These are phyloP conservation scores for Austroboletus novae-zelandiae DNA, from an alignment of 1,284 basidiomycete genomes.

Conservation along the genomic window DNA sequence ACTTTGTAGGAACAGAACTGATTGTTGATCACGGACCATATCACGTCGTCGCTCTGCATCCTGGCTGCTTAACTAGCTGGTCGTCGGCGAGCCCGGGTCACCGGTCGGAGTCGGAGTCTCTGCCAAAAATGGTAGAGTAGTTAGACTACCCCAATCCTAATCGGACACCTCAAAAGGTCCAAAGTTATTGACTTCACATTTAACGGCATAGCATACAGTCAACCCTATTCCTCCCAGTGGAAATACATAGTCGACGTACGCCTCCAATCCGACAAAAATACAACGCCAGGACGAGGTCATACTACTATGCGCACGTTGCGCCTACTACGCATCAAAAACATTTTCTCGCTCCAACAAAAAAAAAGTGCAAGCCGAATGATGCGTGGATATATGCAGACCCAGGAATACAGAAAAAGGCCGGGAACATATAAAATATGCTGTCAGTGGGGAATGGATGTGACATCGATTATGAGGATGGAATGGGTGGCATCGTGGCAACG, in stretches of 20 bases:
- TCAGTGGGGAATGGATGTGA: constrained; percentile 9
- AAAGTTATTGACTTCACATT: too few species aligned
- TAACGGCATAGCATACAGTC: not conserved
- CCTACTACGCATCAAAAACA: not conserved
- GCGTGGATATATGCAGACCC: constrained; percentile 27
- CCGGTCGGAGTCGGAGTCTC: too few species aligned
- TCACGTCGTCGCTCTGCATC: constrained; percentile 93
- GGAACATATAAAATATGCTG: constrained; percentile 10
- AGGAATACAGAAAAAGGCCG: constrained; percentile 15
- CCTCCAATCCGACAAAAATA: constrained; percentile 15
- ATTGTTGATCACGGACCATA: constrained; percentile 91
- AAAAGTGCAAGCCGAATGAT: constrained; percentile 9
- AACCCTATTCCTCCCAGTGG: not conserved
- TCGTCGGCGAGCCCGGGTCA: too few species aligned
- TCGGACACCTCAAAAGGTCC: too few species aligned
- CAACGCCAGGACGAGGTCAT: constrained; percentile 10
- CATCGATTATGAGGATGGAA: constrained; percentile 9
- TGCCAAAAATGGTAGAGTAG: too few species aligned
- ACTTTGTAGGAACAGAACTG: constrained; percentile 98
- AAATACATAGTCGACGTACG: constrained; percentile 13
- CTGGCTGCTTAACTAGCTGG: not conserved
- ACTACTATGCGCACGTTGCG: constrained; percentile 2
- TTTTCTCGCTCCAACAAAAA: constrained; percentile 7
- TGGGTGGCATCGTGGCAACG: not conserved
- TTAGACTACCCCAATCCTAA: too few species aligned